These are phyloP conservation scores for Aspergillus latus DNA, from an alignment of 2,329 filamentous ascomycete species.

Conservation along the genomic window DNA sequence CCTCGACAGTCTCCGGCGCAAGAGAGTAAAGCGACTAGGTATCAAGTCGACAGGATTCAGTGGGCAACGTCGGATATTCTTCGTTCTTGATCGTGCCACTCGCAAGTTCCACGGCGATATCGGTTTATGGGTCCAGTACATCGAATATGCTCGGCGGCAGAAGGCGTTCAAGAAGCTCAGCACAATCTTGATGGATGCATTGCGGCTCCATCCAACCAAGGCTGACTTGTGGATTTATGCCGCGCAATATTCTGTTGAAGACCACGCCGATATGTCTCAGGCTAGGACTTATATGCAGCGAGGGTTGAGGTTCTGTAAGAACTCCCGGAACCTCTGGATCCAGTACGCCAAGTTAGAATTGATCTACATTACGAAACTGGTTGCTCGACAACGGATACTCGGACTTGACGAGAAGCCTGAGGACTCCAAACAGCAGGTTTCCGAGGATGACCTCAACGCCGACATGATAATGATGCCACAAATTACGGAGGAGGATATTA, in stretches of 20 bases:
- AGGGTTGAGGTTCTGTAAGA: slow-evolving; percentile 84
- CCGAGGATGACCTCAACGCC: slow-evolving; percentile 48
- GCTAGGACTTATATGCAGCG: slow-evolving; percentile 85
- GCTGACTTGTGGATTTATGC: slow-evolving; percentile 80
- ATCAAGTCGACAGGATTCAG: slow-evolving; percentile 70
- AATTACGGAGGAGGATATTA: slow-evolving; percentile 63
- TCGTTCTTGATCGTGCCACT: slow-evolving; percentile 83
- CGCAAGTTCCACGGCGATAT: slow-evolving; percentile 79
- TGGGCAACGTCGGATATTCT: slow-evolving; percentile 80
- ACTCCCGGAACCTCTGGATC: slow-evolving; percentile 72
- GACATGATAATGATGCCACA: slow-evolving; percentile 59
- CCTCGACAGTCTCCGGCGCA: slow-evolving; percentile 71
- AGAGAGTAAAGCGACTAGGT: slow-evolving; percentile 77
- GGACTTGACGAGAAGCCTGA: slow-evolving; percentile 55
- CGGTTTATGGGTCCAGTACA: slow-evolving; percentile 84
- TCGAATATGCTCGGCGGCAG: slow-evolving; percentile 74
- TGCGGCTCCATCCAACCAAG: slow-evolving; percentile 83
- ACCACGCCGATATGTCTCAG: slow-evolving; percentile 80
- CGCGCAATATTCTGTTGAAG: slow-evolving; percentile 74
- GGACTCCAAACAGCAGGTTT: slow-evolving; percentile 37
- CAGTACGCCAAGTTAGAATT: slow-evolving; percentile 91
- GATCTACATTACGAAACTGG: slow-evolving; percentile 83
- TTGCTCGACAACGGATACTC: slow-evolving; percentile 67
- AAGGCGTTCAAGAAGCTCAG: slow-evolving; percentile 62
- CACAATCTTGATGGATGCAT: slow-evolving; percentile 63